These are phyloP conservation scores for bread wheat (Triticum aestivum) DNA, from an alignment of 176 grass and related monocot species.

Conservation along the genomic window IWGSC_CS_RefSeq_v2.1 NC_057800.1:13859845-13860344, in stretches of 20 bases:
- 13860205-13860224: neutral
- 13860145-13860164: neutral
- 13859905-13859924: neutral
- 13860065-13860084: neutral
- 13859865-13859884: neutral
- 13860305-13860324: neutral
- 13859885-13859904: neutral
- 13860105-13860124: neutral
- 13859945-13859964: neutral
- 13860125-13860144: neutral
- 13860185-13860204: neutral
- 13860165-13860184: neutral
- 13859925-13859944: neutral
- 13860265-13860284: neutral
- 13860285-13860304: neutral
- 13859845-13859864: constrained; percentile 24
- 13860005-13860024: neutral
- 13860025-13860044: neutral
- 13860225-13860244: neutral
- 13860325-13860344: neutral
- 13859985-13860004: neutral
- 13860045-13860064: neutral
- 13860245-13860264: neutral
- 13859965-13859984: neutral
- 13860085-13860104: neutral